Conservation (phyloP, 2,329 filamentous ascomycete species). For the Pseudocercospora pini-densiflorae region DNA sequence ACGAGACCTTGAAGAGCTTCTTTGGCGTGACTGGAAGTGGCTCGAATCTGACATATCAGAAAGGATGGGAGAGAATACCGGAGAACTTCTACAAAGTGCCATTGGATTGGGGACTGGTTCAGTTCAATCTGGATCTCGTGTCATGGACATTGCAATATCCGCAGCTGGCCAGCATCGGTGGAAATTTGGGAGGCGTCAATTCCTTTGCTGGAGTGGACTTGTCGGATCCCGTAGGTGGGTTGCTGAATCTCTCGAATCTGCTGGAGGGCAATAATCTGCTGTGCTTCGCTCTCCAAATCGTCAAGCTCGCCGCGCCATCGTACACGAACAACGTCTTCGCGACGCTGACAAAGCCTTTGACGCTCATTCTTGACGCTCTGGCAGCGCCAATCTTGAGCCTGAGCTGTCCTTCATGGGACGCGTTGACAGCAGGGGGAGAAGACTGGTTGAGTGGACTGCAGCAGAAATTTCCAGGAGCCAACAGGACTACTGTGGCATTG, state of each 20-base stretch:
- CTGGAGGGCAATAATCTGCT: slow-evolving; percentile 17
- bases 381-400: slow-evolving; percentile 18
- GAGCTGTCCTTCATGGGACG: slow-evolving; percentile 19
- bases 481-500: slow-evolving; percentile 2
- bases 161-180: not conserved
- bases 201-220: not conserved
- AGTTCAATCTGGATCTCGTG: not conserved
- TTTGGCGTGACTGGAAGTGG: not conserved
- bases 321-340: slow-evolving; percentile 35
- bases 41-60: not conserved
- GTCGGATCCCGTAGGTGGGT: slow-evolving; percentile 27
- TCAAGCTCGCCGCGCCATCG: slow-evolving; percentile 41
- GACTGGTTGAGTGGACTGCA: slow-evolving; percentile 15
- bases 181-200: not conserved
- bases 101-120: not conserved
- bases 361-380: slow-evolving; percentile 14
- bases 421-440: slow-evolving; percentile 18
- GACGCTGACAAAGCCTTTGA: slow-evolving; percentile 19
- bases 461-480: slow-evolving; percentile 21
- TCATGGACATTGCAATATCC: not conserved
- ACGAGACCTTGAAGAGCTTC: slow-evolving; percentile 4
- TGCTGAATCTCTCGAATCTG: slow-evolving; percentile 43
- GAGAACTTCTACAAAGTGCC: not conserved
- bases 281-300: slow-evolving; percentile 25
- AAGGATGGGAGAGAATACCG: not conserved